phyloP scores from a whole-genome alignment of 2,329 filamentous ascomycete genomes.

The Penicillium sp. region DNA sequence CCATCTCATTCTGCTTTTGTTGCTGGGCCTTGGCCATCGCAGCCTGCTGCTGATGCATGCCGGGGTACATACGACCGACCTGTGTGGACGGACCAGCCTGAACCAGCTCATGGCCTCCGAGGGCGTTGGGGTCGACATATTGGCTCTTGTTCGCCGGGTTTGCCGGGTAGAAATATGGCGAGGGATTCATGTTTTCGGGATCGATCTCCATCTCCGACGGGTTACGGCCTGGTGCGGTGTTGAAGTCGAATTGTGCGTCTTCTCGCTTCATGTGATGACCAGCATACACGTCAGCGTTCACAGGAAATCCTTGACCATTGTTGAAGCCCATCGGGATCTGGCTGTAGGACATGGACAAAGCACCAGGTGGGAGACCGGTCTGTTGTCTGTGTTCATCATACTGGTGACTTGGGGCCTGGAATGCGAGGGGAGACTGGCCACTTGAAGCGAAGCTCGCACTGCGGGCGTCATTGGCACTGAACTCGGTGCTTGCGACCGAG shows the following conservation, averaged over 20 bases:
- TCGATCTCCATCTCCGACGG: constrained; percentile 65
- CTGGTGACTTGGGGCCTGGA: constrained; percentile 84
- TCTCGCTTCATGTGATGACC: constrained; percentile 36
- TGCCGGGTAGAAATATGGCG: constrained; percentile 64
- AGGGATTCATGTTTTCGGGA: constrained; percentile 62
- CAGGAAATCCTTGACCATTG: constrained; percentile 44
- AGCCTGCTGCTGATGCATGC: constrained; percentile 87
- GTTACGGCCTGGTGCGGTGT: constrained; percentile 56
- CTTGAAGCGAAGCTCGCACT: constrained; percentile 37
- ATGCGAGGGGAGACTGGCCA: constrained; percentile 52
- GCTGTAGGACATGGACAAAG: constrained; percentile 74
- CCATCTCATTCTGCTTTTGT: constrained; percentile 59
- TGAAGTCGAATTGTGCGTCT: constrained; percentile 62
- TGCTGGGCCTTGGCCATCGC: constrained; percentile 73
- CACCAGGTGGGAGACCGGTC: constrained; percentile 84
- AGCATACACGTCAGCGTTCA: constrained; percentile 60
- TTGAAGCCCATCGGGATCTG: constrained; percentile 48
- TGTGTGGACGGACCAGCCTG: constrained; percentile 52
- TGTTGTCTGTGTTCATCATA: constrained; percentile 96
- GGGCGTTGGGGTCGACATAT: constrained; percentile 71
- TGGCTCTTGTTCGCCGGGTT: constrained; percentile 43
- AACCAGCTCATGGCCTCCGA: constrained; percentile 61
- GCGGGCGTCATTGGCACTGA: constrained; percentile 29
- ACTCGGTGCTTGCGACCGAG: constrained; percentile 37
- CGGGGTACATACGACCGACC: constrained; percentile 79